Evolutionary conservation across 441 rosid species (phyloP).

Genomic region (Pelargonium australe): DNA sequence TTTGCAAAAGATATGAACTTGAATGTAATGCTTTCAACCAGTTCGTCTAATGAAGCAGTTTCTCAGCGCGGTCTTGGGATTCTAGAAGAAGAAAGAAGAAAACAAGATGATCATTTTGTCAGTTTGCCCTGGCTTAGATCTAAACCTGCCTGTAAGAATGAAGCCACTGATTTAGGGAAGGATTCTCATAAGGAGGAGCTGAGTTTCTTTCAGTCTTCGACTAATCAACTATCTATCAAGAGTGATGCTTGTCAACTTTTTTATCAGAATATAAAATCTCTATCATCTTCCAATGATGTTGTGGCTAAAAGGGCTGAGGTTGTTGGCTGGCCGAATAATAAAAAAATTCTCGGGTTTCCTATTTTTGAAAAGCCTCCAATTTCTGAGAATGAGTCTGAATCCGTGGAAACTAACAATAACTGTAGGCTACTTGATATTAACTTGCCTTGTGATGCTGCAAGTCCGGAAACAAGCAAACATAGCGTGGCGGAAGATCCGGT

Average conservation of each 20-base stretch:
- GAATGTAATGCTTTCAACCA: constrained; percentile 42
- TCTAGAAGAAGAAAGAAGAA: constrained; percentile 38
- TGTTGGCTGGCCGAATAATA: constrained; percentile 29
- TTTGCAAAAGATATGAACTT: constrained; percentile 47
- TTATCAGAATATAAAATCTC: constrained; percentile 33
- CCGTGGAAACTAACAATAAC: constrained; percentile 34
- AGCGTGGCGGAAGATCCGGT: constrained; percentile 29
- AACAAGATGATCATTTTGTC: constrained; percentile 31
- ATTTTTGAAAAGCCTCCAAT: constrained; percentile 34
- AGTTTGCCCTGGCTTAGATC: constrained; percentile 66
- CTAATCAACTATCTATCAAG: constrained; percentile 28
- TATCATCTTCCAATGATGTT: constrained; percentile 32
- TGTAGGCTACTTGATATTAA: constrained; percentile 58
- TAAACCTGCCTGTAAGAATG: constrained; percentile 33
- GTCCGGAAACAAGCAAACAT: constrained; percentile 33
- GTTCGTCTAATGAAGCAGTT: constrained; percentile 31
- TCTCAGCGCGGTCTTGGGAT: constrained; percentile 30
- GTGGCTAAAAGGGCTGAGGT: constrained; percentile 27
- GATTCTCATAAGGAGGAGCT: constrained; percentile 37
- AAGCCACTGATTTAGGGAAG: constrained; percentile 25
- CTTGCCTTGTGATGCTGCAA: constrained; percentile 59
- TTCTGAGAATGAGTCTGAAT: constrained; percentile 37
- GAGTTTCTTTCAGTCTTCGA: constrained; percentile 39
- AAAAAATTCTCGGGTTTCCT: constrained; percentile 58
- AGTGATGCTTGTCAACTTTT: constrained; percentile 28